A percentile compares a stretch with the other conserved stretches of the same genome.
phyloP scores from a whole-genome alignment of 2,329 filamentous ascomycete genomes.

The Sporothrix mexicana region DNA sequence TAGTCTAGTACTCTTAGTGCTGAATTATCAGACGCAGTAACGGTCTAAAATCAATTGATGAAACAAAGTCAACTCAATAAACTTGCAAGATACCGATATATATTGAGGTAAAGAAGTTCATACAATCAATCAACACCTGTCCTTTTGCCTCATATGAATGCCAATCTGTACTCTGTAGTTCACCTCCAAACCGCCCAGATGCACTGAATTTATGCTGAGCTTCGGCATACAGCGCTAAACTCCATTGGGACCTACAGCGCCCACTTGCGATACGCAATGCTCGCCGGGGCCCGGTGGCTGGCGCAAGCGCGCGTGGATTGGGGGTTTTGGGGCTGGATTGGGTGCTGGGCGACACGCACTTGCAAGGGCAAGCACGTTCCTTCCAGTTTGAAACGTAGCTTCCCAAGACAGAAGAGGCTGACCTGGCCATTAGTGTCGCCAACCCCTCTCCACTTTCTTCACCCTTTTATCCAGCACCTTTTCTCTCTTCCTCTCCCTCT shows the following conservation, averaged over 20 bases:
- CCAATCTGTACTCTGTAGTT: not conserved
- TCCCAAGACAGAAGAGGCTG: conserved; percentile 22
- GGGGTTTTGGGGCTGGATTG: not conserved
- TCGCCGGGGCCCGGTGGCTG: not conserved
- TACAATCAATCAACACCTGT: not conserved
- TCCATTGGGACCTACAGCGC: not conserved
- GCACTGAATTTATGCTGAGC: not conserved
- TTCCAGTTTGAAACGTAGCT: conserved; percentile 36
- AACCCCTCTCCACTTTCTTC: conserved; percentile 3
- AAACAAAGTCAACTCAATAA: too few species aligned
- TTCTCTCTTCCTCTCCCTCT: not conserved
- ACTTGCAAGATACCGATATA: not conserved
- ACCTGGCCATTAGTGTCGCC: conserved; percentile 15
- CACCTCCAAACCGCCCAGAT: not conserved
- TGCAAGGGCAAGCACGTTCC: conserved; percentile 22
- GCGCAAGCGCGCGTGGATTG: not conserved
- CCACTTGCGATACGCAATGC: conserved; percentile 8
- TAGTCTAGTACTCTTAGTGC: not conserved
- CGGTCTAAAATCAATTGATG: too few species aligned
- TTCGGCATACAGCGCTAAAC: conserved; percentile 11
- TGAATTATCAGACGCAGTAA: not conserved
- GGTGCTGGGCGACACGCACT: conserved; percentile 22
- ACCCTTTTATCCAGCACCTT: not conserved
- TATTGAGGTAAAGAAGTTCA: not conserved
- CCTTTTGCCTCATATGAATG: conserved; percentile 9